Evolutionary conservation across 257 asterid genomes (phyloP).

Genomic region (Przewalskia tangutica): DNA sequence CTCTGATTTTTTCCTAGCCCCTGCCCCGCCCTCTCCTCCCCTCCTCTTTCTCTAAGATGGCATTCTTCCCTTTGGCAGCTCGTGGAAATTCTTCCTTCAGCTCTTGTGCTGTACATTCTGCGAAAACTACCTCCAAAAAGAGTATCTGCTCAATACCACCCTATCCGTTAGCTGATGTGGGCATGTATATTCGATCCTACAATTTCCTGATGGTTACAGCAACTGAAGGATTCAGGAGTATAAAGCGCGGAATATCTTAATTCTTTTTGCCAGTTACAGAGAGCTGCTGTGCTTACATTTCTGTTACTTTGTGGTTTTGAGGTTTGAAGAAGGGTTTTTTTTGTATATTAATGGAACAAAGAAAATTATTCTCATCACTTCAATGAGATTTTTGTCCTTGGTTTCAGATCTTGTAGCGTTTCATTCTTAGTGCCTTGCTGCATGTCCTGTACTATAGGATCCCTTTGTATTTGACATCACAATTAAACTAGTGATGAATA

Average conservation of each 20-base stretch:
- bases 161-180: slow-evolving; percentile 26
- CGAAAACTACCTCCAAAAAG: slow-evolving; percentile 60
- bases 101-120: slow-evolving; percentile 59
- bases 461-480: neutral
- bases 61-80: slow-evolving; percentile 15
- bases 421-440: neutral
- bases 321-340: neutral
- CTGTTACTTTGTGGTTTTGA: neutral
- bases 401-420: neutral
- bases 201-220: neutral
- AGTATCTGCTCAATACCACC: slow-evolving; percentile 51
- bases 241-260: neutral
- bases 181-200: neutral
- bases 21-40: neutral
- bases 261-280: neutral
- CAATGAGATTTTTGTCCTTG: neutral
- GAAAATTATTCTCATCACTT: neutral
- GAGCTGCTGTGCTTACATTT: neutral
- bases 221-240: neutral
- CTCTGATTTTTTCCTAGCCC: no score
- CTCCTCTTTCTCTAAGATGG: neutral
- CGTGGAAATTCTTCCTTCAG: slow-evolving; percentile 65
- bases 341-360: neutral
- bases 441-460: neutral
- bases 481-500: neutral